Conservation (phyloP, 306 rosid species). For the Echinosophora koreensis region DNA sequence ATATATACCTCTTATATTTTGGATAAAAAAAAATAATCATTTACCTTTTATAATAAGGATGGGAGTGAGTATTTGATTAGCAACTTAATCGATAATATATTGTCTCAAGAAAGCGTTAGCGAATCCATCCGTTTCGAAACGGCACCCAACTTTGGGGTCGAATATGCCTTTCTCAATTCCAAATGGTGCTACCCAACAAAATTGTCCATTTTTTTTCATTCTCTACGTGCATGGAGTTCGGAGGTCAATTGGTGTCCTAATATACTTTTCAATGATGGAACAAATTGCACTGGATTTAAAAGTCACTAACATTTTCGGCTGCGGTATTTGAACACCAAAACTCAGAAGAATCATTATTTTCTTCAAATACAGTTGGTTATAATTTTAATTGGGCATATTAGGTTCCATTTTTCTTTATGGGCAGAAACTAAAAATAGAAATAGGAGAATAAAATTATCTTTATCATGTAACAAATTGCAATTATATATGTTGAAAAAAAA, state of each 20-base stretch:
- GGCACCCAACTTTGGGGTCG: neutral
- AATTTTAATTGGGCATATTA: neutral
- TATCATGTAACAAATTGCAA: too few species aligned
- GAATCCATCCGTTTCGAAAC: too few species aligned
- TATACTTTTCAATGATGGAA: neutral
- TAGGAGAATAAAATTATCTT: too few species aligned
- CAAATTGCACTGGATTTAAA: neutral
- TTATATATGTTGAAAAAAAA: too few species aligned
- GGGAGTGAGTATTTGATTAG: too few species aligned
- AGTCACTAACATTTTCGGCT: neutral
- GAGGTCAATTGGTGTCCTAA: neutral
- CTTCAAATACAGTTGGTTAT: neutral
- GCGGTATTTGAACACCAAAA: neutral
- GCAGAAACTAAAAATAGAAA: too few species aligned
- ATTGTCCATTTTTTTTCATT: neutral
- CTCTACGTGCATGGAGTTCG: neutral
- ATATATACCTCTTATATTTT: too few species aligned
- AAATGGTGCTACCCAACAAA: neutral
- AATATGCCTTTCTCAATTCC: neutral
- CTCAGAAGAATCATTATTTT: neutral
- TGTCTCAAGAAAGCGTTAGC: too few species aligned
- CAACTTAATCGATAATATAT: too few species aligned
- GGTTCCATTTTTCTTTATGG: neutral
- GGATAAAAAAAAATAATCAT: too few species aligned
- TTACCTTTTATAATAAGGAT: too few species aligned